A percentile compares a stretch with the other conserved stretches of the same genome.
Conservation (phyloP, 148 eudicot genomes). For the Chenopodium quinoa region DNA sequence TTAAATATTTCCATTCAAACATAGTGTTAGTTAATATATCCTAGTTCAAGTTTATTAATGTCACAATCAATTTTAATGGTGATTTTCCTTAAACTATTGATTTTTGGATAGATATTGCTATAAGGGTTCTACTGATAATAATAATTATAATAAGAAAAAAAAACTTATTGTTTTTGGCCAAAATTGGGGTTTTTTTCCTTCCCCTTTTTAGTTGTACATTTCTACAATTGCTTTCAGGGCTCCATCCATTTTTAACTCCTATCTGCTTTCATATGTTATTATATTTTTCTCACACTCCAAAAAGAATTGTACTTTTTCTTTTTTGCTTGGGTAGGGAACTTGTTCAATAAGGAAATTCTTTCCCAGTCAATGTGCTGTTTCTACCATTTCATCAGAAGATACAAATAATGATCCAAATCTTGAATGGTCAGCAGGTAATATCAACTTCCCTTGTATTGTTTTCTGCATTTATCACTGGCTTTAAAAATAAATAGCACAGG, state of each 20-base stretch:
- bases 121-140: too few species aligned
- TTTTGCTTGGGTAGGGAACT: constrained; percentile 58
- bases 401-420: constrained; percentile 6
- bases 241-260: neutral
- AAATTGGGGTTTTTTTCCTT: too few species aligned
- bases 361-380: constrained; percentile 26
- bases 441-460: constrained; percentile 1
- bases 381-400: constrained; percentile 17
- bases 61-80: too few species aligned
- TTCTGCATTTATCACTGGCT: neutral
- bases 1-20: too few species aligned
- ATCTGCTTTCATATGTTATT: neutral
- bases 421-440: constrained; percentile 25
- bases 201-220: too few species aligned
- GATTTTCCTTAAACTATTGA: too few species aligned
- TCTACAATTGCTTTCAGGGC: neutral
- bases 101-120: too few species aligned
- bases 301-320: neutral
- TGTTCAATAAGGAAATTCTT: constrained; percentile 45
- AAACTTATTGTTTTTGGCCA: too few species aligned
- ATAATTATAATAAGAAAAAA: too few species aligned
- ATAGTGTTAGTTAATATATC: too few species aligned
- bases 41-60: too few species aligned
- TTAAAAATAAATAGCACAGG: neutral
- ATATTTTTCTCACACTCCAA: neutral